phyloP scores from a whole-genome alignment of 495 filamentous ascomycete genomes.

The Penicillium manginii region DNA sequence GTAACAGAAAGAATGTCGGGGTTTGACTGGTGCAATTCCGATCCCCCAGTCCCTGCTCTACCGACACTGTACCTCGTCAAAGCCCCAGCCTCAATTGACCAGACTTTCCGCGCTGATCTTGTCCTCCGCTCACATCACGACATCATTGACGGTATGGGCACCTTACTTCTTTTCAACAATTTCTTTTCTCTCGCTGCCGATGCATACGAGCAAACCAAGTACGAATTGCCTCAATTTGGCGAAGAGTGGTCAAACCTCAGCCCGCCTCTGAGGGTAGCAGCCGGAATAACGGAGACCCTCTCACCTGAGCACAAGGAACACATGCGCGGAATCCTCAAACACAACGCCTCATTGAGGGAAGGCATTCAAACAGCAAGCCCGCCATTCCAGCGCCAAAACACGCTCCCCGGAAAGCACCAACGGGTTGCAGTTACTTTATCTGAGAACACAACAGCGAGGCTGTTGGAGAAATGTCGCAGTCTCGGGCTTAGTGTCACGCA shows the following conservation, averaged over 20 bases:
- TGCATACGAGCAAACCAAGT: slow-evolving; percentile 13
- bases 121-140: slow-evolving; percentile 51
- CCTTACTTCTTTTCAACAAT: slow-evolving; percentile 40
- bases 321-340: background rate
- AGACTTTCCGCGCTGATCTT: slow-evolving; percentile 24
- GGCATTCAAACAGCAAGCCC: background rate
- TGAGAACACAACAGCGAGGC: background rate
- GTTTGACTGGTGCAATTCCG: slow-evolving; percentile 44
- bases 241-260: background rate
- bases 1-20: slow-evolving; percentile 33
- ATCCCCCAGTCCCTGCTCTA: slow-evolving; percentile 37
- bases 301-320: background rate
- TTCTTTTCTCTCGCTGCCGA: slow-evolving; percentile 22
- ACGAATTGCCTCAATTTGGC: slow-evolving; percentile 8
- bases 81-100: background rate
- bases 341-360: background rate
- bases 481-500: slow-evolving; percentile 17
- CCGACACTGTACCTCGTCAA: slow-evolving; percentile 47
- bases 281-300: background rate
- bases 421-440: background rate
- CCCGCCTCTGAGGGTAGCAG: background rate
- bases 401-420: background rate
- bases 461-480: background rate
- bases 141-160: slow-evolving; percentile 54
- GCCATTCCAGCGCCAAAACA: background rate